Base-by-base conservation (phyloP, 495 filamentous ascomycete species). In the Hapsidospora chrysogenum region DNA sequence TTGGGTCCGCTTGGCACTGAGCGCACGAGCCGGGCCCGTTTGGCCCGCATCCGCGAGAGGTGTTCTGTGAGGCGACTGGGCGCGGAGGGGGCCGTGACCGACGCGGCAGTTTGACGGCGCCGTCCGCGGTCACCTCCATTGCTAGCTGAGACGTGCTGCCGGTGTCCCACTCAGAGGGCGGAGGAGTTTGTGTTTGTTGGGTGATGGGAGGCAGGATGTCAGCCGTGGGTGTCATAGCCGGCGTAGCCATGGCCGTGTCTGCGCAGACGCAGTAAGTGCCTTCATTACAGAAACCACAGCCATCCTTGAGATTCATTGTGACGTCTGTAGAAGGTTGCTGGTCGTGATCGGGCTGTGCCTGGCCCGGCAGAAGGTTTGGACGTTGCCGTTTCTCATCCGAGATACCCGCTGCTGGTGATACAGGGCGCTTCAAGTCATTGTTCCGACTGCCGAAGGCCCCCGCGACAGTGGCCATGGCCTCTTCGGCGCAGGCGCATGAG, bases 241-340 rank as follows among this genome's bases (percentile, higher is more conserved):
- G 25, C 8, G 17, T 22, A 4, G 26, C 16, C 27, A 37, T 37
- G 23, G 25, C 35, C 8, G 35, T 22, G 17, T 87, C 81, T 18
- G 77, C 80, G 50, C 84, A 92, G 37, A 86, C 71, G 48, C 84
- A 92, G 44, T 80, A 78, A 1, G 76, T 84, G 11, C 80, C 81
- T 35, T 86, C 80, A 43, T 74, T 67, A 52, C 84, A 92, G 59
- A 92, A 92, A n/a, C 84, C 84, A 46, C 84, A 92, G 8, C 75
- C 68, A 33, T 89, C 83, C 30, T 50, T 45, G 4, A 46, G 46
- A 26, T n/a, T n/a, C n/a, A n/a, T n/a, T n/a, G 55, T 49, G 11
- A 57, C n/a, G 22, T 36, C 33, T 26, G 21, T 18, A 14, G 33
- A 36, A 5, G 33, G 33, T 9, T 17, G 33, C 14, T 36, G 33